Conservation (phyloP, 805 yeast species). For the Metschnikowia baotianmanensis region DNA sequence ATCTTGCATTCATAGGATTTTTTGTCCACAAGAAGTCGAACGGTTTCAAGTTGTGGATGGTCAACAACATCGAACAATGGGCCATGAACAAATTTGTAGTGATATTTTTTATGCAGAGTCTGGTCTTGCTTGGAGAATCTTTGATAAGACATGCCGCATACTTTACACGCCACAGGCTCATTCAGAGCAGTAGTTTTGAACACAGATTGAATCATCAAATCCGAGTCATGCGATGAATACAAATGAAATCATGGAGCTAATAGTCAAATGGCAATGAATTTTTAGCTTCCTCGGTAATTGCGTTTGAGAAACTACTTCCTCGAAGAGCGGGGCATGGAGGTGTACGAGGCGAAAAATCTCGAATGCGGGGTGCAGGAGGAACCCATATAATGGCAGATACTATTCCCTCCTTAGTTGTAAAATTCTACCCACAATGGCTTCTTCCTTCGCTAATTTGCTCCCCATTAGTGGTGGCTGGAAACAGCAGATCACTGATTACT, state of each 20-base stretch:
- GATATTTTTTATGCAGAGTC: constrained; percentile 52
- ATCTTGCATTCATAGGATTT: constrained; percentile 18
- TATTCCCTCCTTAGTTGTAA: neutral
- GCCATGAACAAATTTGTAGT: constrained; percentile 48
- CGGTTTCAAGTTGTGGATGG: constrained; percentile 28
- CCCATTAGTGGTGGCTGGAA: constrained; percentile 84
- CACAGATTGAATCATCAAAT: constrained; percentile 13
- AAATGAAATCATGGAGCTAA: too few relatives aligned
- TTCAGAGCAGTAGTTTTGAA: constrained; percentile 7
- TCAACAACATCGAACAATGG: constrained; percentile 41
- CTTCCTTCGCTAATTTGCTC: constrained; percentile 49
- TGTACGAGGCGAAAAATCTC: constrained; percentile 1
- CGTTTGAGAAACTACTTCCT: too few relatives aligned
- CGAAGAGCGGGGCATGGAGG: neutral
- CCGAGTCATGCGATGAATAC: neutral
- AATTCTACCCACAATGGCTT: constrained; percentile 16
- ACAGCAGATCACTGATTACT: constrained; percentile 68
- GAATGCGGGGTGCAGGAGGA: constrained; percentile 13
- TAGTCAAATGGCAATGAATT: too few relatives aligned
- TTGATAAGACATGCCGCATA: constrained; percentile 55
- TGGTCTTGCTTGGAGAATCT: constrained; percentile 41
- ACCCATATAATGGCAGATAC: neutral
- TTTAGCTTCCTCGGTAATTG: too few relatives aligned
- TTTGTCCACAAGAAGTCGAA: constrained; percentile 12
- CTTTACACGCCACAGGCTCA: constrained; percentile 35